phyloP scores from a whole-genome alignment of 768 basidiomycete species.

The Tephrocybe sp. region DNA sequence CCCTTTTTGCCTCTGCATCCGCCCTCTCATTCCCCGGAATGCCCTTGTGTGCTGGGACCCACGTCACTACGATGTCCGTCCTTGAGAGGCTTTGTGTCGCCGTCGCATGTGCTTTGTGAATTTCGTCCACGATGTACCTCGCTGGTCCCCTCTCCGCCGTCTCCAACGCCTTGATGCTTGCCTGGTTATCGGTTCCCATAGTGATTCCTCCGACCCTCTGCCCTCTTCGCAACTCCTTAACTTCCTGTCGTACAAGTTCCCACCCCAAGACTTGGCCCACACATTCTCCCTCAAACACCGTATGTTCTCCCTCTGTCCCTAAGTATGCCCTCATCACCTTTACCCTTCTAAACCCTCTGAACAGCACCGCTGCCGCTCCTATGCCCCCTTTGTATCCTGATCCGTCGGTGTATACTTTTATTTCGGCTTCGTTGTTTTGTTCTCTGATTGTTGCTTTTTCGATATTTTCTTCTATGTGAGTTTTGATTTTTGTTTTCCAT shows the following conservation, averaged over 20 bases:
- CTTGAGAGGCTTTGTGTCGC: too few relatives aligned
- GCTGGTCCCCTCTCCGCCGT: not conserved
- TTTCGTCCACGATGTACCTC: conserved; percentile 9
- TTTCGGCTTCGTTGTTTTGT: too few relatives aligned
- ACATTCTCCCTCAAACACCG: not conserved
- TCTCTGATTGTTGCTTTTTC: too few relatives aligned
- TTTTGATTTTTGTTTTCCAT: not conserved
- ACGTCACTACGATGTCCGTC: too few relatives aligned
- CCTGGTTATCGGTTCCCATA: conserved; percentile 15
- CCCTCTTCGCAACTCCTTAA: too few relatives aligned
- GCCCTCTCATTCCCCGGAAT: too few relatives aligned
- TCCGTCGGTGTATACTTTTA: too few relatives aligned
- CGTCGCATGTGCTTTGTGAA: not conserved
- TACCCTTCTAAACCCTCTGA: not conserved
- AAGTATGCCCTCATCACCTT: conserved; percentile 18
- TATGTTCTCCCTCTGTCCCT: conserved; percentile 17
- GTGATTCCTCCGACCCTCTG: not conserved
- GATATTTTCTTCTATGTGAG: not conserved
- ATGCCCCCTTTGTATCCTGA: conserved; percentile 24
- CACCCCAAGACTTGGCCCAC: conserved; percentile 23
- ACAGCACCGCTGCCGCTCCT: conserved; percentile 27
- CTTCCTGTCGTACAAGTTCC: conserved; percentile 23
- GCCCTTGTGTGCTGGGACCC: too few relatives aligned
- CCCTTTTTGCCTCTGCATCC: too few relatives aligned
- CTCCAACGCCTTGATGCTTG: too few relatives aligned